These are phyloP conservation scores for Lobosporangium transversale DNA, from an alignment of 192 early-diverging fungal species.

Conservation along the genomic window DNA sequence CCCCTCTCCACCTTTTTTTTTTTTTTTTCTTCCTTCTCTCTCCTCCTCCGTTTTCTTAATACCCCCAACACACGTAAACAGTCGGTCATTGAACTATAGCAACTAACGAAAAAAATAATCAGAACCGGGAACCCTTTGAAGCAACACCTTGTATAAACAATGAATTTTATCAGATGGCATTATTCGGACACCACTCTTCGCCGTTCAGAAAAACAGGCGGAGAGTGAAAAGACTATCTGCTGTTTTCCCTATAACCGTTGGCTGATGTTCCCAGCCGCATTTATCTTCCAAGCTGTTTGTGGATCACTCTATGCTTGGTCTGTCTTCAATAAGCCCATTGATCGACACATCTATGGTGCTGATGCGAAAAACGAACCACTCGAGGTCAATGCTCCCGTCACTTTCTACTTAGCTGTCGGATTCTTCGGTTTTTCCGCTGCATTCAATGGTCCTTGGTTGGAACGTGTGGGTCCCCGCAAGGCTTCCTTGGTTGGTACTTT, in stretches of 20 bases:
- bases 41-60: background rate
- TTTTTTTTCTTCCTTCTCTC: background rate
- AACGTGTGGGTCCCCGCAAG: conserved; percentile 76
- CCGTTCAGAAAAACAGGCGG: conserved; percentile 66
- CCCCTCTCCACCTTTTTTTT: background rate
- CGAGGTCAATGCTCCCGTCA: conserved; percentile 56
- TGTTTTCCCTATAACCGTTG: conserved; percentile 65
- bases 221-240: conserved; percentile 59
- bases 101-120: background rate
- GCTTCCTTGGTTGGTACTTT: conserved; percentile 69
- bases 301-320: conserved; percentile 84
- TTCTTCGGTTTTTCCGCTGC: conserved; percentile 79
- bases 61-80: background rate
- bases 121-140: background rate
- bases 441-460: conserved; percentile 82
- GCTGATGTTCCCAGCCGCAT: conserved; percentile 75
- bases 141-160: background rate
- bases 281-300: conserved; percentile 78
- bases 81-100: background rate
- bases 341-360: conserved; percentile 62
- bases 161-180: conserved; percentile 15
- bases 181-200: conserved; percentile 64
- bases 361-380: conserved; percentile 55
- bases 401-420: conserved; percentile 82
- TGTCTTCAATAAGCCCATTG: conserved; percentile 79